Evolutionary conservation across 208 protist genomes (phyloP), one percentile per base, ranked within the genome.

Genomic region (Crithidia mellificae): DNA sequence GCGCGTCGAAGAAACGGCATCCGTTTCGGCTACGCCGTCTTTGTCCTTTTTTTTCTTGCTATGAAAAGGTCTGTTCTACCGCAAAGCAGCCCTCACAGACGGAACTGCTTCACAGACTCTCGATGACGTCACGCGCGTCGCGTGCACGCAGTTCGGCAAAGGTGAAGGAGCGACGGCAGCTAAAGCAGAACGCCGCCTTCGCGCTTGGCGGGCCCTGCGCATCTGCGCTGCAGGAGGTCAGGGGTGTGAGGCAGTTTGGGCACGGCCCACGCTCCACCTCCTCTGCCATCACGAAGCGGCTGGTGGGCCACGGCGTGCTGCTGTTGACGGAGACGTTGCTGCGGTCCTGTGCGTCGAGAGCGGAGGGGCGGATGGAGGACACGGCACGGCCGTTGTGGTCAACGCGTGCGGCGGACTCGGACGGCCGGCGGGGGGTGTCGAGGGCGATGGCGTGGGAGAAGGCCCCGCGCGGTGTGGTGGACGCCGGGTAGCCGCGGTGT

Each of bases 101-200:
- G n/a, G n/a, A n/a, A n/a, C 12, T 54, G 24, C 2, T 11, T 27
- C 63, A 74, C 6, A 68, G 54, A 0, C 43, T 39, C 5, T 44
- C 53, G 2, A 74, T 22, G 5, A 41, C 34, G 34, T 74, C 63
- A n/a, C 63, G 61, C 19, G 36, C 57, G 52, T 73, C 70, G n/a
- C 68, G 57, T 4, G 64, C 50, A 8, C 20, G 25, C 47, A 95
- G 67, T 17, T 95, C 90, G 8, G 67, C 79, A 80, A 90, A 87
- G 2, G 82, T 89, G 54, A 89, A 95, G 29, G 84, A 84, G n/a
- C 80, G 77, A 29, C 79, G 70, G 63, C 90, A 95, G 63, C 75
- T 84, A 62, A 92, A 90, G 58, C 90, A 95, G 68, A 93, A 95
- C 1, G 87, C 90, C 2, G 83, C 89, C 54, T 75, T 80, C 11